phyloP scores from a whole-genome alignment of 805 yeast species.

The Saccharomycopsis sp. region DNA sequence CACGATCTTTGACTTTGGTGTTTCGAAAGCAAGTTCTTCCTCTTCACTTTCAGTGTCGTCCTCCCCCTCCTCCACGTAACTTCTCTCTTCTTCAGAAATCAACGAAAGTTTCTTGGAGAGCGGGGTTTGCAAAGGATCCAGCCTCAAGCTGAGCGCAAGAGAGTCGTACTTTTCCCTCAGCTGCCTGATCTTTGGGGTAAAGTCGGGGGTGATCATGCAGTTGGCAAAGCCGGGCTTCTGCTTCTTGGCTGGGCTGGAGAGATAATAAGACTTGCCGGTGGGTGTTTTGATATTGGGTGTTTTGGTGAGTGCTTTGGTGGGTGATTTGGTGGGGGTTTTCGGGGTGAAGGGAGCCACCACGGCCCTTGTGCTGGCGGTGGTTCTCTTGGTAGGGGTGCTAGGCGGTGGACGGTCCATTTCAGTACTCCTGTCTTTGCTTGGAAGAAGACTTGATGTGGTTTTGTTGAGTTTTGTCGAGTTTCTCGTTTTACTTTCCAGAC shows the following conservation, averaged over 20 bases:
- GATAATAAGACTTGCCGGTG: no score
- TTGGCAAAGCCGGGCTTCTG: not conserved
- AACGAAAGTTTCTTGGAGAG: not conserved
- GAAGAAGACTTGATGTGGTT: no score
- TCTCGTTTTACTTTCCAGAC: not conserved
- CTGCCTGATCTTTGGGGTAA: constrained; percentile 17
- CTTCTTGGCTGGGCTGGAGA: not conserved
- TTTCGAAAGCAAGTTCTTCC: constrained; percentile 2
- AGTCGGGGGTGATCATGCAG: constrained; percentile 18
- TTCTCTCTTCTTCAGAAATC: constrained; percentile 1
- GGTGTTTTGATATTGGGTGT: not conserved
- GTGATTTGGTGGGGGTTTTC: constrained; percentile 6
- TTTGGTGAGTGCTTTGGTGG: constrained; percentile 1
- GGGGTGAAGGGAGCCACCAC: constrained; percentile 7
- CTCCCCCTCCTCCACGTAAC: not conserved
- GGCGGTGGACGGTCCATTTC: no score
- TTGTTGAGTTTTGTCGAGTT: no score
- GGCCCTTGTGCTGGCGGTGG: not conserved
- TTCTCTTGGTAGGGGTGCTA: no score
- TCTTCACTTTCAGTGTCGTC: not conserved
- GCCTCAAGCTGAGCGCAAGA: not conserved
- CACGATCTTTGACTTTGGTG: constrained; percentile 8
- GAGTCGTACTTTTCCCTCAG: constrained; percentile 15
- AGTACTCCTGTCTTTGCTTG: no score
- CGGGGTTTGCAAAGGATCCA: not conserved